Evolutionary conservation across 2,329 filamentous ascomycete species (phyloP).

Genomic region (Diaporthe sp.): DNA sequence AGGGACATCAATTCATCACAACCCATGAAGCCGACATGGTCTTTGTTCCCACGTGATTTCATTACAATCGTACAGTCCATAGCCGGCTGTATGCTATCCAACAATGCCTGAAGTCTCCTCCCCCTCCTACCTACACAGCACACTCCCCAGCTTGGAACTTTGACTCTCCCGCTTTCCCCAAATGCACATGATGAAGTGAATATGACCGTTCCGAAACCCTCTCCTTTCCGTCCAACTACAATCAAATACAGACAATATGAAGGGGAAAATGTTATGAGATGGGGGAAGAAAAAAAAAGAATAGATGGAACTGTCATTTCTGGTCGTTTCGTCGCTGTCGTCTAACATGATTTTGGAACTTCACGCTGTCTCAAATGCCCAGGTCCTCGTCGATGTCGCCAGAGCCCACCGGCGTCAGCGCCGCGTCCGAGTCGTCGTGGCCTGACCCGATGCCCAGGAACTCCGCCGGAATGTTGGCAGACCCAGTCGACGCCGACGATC

Average conservation of each 20-base stretch:
- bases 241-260: slow-evolving; percentile 23
- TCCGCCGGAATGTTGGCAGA: slow-evolving; percentile 20
- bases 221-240: slow-evolving; percentile 20
- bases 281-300: background rate
- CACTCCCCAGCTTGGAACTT: background rate
- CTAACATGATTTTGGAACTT: slow-evolving; percentile 3
- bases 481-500: slow-evolving; percentile 1
- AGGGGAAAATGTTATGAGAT: slow-evolving; percentile 21
- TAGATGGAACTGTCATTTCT: slow-evolving; percentile 30
- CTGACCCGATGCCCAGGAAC: slow-evolving; percentile 37
- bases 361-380: slow-evolving; percentile 26
- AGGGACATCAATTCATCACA: background rate
- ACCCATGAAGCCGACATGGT: background rate
- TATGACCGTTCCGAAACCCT: background rate
- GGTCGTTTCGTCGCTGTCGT: slow-evolving; percentile 33
- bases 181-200: slow-evolving; percentile 6
- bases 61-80: slow-evolving; percentile 34
- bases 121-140: background rate
- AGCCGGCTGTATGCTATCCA: slow-evolving; percentile 5
- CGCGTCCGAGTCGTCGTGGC: slow-evolving; percentile 29
- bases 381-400: slow-evolving; percentile 36
- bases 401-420: slow-evolving; percentile 1
- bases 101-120: slow-evolving; percentile 9
- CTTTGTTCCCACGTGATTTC: slow-evolving; percentile 16
- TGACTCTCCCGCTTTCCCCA: slow-evolving; percentile 1